Evolutionary conservation across 768 basidiomycete genomes (phyloP).

Genomic region (Termitomyces sp.): DNA sequence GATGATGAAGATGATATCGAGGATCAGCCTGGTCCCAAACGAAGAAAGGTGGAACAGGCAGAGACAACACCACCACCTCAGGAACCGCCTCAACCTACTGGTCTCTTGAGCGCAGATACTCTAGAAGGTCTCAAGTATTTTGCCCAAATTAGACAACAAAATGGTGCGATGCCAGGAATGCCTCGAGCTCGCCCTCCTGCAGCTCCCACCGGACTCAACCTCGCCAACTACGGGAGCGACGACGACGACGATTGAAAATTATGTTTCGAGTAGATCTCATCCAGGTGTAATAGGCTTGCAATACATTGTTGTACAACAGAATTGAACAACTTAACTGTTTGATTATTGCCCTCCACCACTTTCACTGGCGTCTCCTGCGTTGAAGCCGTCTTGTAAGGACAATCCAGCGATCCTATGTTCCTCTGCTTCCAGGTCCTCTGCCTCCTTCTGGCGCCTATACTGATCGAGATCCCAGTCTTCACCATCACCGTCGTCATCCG

Average conservation of each 20-base stretch:
- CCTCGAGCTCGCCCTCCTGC: slow-evolving; percentile 29
- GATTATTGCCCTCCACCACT: slow-evolving; percentile 23
- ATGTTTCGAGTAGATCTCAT: background rate
- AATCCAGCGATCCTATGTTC: slow-evolving; percentile 48
- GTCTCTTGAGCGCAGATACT: slow-evolving; percentile 80
- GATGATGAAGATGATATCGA: slow-evolving; percentile 30
- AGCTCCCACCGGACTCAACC: slow-evolving; percentile 47
- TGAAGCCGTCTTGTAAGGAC: slow-evolving; percentile 29
- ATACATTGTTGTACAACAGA: slow-evolving; percentile 15
- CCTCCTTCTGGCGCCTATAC: slow-evolving; percentile 62
- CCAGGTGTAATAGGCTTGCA: background rate
- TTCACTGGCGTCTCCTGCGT: slow-evolving; percentile 26
- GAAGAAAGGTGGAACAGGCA: slow-evolving; percentile 28
- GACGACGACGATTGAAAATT: slow-evolving; percentile 34
- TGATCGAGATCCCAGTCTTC: slow-evolving; percentile 60
- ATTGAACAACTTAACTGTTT: slow-evolving; percentile 1
- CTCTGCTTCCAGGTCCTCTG: slow-evolving; percentile 53
- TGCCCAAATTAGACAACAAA: slow-evolving; percentile 77
- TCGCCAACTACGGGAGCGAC: slow-evolving; percentile 81
- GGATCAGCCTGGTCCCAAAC: slow-evolving; percentile 31
- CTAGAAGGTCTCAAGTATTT: slow-evolving; percentile 90
- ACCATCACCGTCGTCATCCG: slow-evolving; percentile 47
- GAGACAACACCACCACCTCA: slow-evolving; percentile 17
- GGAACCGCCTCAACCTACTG: slow-evolving; percentile 36
- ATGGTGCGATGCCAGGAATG: slow-evolving; percentile 34